These are phyloP conservation scores for Conticribra guillardii DNA, from an alignment of 108 stramenopile genomes.

Conservation along the genomic window DNA sequence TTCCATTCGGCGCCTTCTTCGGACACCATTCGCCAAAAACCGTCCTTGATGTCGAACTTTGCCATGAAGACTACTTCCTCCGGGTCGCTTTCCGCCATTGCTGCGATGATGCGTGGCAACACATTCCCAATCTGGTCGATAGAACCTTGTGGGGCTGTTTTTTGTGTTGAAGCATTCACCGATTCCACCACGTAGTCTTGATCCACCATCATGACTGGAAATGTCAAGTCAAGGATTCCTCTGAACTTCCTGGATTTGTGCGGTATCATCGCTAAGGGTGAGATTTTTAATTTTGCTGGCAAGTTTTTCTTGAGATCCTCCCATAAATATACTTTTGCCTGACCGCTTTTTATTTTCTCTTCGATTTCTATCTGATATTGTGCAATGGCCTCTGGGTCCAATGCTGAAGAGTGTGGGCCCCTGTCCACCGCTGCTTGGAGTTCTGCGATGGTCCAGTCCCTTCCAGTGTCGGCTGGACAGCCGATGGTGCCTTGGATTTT, in stretches of 20 bases:
- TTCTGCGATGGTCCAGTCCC: background rate
- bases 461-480: conserved; percentile 9
- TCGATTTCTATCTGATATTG: conserved; percentile 51
- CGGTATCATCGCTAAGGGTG: conserved; percentile 10
- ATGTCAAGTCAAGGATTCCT: background rate
- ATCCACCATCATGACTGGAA: background rate
- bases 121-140: background rate
- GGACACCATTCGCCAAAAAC: background rate
- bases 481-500: too few species aligned
- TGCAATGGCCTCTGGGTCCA: conserved; percentile 9
- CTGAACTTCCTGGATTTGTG: background rate
- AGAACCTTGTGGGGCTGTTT: background rate
- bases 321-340: background rate
- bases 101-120: background rate
- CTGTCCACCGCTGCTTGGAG: background rate
- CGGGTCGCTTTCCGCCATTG: background rate
- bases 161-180: background rate
- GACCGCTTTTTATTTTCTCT: conserved; percentile 33
- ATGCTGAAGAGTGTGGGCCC: conserved; percentile 16
- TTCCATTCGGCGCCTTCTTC: background rate
- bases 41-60: conserved; percentile 5
- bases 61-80: conserved; percentile 1
- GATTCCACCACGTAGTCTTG: background rate
- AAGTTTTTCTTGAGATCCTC: background rate
- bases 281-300: background rate